A percentile compares a stretch with the other conserved stretches of the same genome.
phyloP scores from a whole-genome alignment of 345 rosid genomes.

The Salix dunnii region DNA sequence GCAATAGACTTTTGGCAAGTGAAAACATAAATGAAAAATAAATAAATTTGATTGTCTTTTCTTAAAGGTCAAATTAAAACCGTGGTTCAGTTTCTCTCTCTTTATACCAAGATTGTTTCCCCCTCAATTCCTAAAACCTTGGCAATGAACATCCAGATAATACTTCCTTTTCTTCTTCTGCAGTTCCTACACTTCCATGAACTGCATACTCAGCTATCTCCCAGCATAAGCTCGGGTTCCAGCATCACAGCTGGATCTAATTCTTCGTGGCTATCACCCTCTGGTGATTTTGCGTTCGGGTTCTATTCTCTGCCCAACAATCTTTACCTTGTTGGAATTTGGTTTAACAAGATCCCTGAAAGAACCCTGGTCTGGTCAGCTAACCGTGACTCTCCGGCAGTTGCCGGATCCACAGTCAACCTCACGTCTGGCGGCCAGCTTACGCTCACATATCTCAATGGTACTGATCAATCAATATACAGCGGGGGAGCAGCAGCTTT shows the following conservation, averaged over 20 bases:
- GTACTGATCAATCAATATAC: slow-evolving; percentile 1
- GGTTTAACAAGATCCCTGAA: slow-evolving; percentile 19
- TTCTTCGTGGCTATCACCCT: slow-evolving; percentile 23
- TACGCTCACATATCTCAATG: slow-evolving; percentile 15
- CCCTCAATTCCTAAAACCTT: too few species aligned
- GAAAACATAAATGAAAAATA: too few species aligned
- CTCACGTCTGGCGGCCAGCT: slow-evolving; percentile 16
- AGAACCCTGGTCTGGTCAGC: slow-evolving; percentile 27
- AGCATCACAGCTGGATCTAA: slow-evolving; percentile 20
- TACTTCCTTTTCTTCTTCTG: slow-evolving; percentile 1
- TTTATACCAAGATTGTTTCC: too few species aligned
- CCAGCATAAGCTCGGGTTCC: slow-evolving; percentile 15
- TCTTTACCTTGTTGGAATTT: slow-evolving; percentile 24
- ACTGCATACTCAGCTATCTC: slow-evolving; percentile 7
- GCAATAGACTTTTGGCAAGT: too few species aligned
- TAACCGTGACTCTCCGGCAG: slow-evolving; percentile 21
- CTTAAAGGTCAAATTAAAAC: too few species aligned
- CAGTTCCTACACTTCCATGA: slow-evolving; percentile 1
- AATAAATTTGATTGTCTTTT: too few species aligned
- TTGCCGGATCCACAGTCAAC: slow-evolving; percentile 17
- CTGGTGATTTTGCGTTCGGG: slow-evolving; percentile 29
- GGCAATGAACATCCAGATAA: slow-evolving; percentile 3
- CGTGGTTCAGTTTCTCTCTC: too few species aligned
- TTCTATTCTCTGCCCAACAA: slow-evolving; percentile 10
- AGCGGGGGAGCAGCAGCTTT: slow-evolving; percentile 7